Conservation (phyloP, 306 rosid species). For the Vicia faba region DNA sequence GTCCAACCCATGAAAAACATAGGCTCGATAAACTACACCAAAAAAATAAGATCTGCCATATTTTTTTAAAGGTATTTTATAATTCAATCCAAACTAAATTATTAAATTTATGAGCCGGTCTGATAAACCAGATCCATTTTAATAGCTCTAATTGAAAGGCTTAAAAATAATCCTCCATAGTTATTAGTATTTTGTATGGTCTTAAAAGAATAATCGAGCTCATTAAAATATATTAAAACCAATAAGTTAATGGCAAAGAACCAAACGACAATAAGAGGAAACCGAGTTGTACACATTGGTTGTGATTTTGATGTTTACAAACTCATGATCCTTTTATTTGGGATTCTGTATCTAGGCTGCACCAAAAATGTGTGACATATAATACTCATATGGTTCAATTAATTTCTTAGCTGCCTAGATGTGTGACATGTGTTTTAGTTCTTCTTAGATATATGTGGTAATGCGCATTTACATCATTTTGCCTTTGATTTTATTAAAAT, state of each 20-base stretch:
- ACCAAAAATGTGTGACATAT: slow-evolving; percentile 28
- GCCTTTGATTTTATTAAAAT: neutral
- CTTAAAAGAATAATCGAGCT: neutral
- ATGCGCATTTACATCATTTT: slow-evolving; percentile 2
- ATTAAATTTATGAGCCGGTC: too few species aligned
- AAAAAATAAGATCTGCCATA: too few species aligned
- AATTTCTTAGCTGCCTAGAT: neutral
- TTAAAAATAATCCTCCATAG: too few species aligned
- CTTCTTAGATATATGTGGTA: slow-evolving; percentile 7
- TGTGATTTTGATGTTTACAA: neutral
- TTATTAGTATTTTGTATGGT: too few species aligned
- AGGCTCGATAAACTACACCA: too few species aligned
- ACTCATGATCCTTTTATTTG: neutral
- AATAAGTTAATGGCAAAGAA: neutral
- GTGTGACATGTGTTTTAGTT: slow-evolving; percentile 2
- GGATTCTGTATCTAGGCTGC: slow-evolving; percentile 6
- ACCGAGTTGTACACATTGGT: slow-evolving; percentile 16
- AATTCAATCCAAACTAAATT: too few species aligned
- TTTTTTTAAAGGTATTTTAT: too few species aligned
- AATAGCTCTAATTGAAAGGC: too few species aligned
- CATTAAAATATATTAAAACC: neutral
- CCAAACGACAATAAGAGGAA: slow-evolving; percentile 27
- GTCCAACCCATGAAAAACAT: too few species aligned
- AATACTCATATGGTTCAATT: neutral
- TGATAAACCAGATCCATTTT: too few species aligned